Conservation (phyloP, 768 basidiomycete species). For the Rhizopogon roseolus region DNA sequence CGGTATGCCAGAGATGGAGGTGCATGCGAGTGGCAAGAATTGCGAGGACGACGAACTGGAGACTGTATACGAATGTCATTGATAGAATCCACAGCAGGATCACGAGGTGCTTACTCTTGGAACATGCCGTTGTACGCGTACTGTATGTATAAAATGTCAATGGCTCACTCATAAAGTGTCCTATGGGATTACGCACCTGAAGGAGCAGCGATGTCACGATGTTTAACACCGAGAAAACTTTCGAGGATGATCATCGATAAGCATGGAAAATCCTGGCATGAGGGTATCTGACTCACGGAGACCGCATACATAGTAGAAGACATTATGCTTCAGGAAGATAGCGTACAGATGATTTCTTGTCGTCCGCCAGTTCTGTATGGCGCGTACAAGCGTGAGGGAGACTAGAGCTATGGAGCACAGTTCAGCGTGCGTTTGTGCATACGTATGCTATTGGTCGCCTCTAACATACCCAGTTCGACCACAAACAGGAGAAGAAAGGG, state of each 20-base stretch:
- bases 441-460: neutral
- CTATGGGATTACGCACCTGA: neutral
- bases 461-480: neutral
- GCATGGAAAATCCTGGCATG: neutral
- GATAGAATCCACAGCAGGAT: neutral
- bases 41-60: neutral
- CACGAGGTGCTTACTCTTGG: neutral
- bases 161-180: neutral
- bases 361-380: neutral
- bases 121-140: neutral
- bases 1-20: neutral
- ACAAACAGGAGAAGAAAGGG: neutral
- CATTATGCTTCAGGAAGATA: neutral
- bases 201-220: neutral
- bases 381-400: neutral
- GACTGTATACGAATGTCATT: neutral
- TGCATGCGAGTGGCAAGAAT: neutral
- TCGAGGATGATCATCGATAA: too few species aligned
- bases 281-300: neutral
- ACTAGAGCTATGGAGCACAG: neutral
- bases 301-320: neutral
- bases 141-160: neutral
- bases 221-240: neutral
- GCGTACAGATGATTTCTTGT: neutral
- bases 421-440: neutral